phyloP scores from a whole-genome alignment of 225 moss, liverwort and hornwort genomes.

The Pseudisothecium myosuroides region DNA sequence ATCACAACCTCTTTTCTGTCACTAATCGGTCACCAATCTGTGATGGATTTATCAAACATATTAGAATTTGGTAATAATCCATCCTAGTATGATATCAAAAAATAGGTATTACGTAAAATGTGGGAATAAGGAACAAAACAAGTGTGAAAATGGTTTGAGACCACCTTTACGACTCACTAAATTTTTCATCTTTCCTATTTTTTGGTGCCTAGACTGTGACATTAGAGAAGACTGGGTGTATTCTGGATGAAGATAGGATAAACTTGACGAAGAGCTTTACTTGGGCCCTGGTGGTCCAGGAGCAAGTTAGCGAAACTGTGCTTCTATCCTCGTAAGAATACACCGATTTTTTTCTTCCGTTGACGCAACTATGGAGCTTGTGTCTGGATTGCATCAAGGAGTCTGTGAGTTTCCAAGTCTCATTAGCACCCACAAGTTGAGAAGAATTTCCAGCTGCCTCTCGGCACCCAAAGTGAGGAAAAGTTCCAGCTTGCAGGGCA shows the following conservation, averaged over 20 bases:
- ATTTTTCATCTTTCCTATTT: neutral
- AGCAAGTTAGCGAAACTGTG: neutral
- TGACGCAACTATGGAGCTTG: neutral
- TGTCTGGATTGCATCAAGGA: slow-evolving; percentile 6
- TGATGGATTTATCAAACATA: neutral
- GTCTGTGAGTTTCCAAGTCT: neutral
- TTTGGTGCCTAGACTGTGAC: neutral
- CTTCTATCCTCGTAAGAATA: neutral
- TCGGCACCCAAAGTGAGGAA: neutral
- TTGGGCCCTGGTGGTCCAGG: neutral
- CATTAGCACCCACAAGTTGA: neutral
- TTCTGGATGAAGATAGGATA: slow-evolving; percentile 13
- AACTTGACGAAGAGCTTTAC: neutral
- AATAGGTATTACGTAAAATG: neutral
- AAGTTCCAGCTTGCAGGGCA: neutral
- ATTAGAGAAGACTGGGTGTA: neutral
- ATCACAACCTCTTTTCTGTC: neutral
- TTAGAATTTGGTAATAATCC: neutral
- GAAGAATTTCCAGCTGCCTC: neutral
- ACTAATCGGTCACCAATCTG: neutral
- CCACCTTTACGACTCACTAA: neutral
- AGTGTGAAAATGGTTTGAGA: neutral
- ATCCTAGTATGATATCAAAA: neutral
- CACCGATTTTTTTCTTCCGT: neutral
- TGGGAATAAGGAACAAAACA: neutral